Evolutionary conservation across 2,329 filamentous ascomycete genomes (phyloP).

Genomic region (Magnaporthales sp.): DNA sequence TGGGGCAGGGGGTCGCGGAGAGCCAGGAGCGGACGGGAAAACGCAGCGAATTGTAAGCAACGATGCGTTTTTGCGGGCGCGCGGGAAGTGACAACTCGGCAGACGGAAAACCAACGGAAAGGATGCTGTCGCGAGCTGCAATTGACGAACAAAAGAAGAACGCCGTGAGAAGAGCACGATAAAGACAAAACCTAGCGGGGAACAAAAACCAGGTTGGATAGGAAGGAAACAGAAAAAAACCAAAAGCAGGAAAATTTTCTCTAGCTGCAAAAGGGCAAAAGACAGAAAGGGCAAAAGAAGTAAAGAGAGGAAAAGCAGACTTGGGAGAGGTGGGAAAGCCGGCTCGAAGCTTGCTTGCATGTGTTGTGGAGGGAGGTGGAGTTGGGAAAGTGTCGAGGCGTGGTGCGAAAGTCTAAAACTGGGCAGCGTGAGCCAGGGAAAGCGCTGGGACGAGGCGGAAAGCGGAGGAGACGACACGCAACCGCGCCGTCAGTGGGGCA

Average conservation of each 20-base stretch:
- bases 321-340: neutral
- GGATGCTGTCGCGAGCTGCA: neutral
- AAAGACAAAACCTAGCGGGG: neutral
- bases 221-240: neutral
- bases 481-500: neutral
- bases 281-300: constrained; percentile 1
- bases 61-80: neutral
- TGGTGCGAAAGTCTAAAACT: constrained; percentile 3
- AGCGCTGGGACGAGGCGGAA: constrained; percentile 2
- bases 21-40: neutral
- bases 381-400: neutral
- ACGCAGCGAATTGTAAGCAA: neutral
- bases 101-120: neutral
- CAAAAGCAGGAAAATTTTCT: neutral
- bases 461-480: constrained; percentile 1
- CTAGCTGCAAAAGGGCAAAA: neutral
- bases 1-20: neutral
- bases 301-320: constrained; percentile 2
- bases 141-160: neutral
- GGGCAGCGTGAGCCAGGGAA: constrained; percentile 5
- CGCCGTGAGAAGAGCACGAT: neutral
- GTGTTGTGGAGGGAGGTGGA: constrained; percentile 4
- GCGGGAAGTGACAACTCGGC: neutral
- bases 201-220: neutral
- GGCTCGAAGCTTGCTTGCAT: constrained; percentile 5